Evolutionary conservation across 2,329 filamentous ascomycete genomes (phyloP).

Genomic region (Tolypocladium endophyticum): DNA sequence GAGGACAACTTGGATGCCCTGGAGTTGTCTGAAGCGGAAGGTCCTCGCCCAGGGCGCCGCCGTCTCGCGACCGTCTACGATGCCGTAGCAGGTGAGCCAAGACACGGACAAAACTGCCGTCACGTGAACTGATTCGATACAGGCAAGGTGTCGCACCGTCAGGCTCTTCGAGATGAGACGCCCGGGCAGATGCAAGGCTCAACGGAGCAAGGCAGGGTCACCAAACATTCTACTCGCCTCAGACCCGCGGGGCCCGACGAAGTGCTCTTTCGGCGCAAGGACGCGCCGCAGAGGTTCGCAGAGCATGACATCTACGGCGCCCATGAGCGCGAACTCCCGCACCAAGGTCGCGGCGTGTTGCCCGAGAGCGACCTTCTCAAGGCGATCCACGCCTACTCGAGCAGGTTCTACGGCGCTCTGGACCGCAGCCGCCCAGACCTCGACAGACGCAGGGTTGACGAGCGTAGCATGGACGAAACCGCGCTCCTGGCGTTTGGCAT

Average conservation of each 20-base stretch:
- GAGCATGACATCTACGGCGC: slow-evolving; percentile 65
- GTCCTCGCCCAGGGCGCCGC: slow-evolving; percentile 9
- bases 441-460: slow-evolving; percentile 25
- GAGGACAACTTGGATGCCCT: background rate
- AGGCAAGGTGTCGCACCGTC: slow-evolving; percentile 19
- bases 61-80: slow-evolving; percentile 54
- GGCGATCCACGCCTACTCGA: slow-evolving; percentile 56
- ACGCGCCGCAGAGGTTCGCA: slow-evolving; percentile 56
- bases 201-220: slow-evolving; percentile 1
- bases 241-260: slow-evolving; percentile 52
- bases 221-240: slow-evolving; percentile 15
- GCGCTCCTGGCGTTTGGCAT: slow-evolving; percentile 67
- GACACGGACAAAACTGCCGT: background rate
- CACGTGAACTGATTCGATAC: slow-evolving; percentile 12
- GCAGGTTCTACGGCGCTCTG: slow-evolving; percentile 50
- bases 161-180: slow-evolving; percentile 10
- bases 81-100: slow-evolving; percentile 53
- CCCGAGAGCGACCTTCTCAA: slow-evolving; percentile 62
- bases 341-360: slow-evolving; percentile 35
- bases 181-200: background rate
- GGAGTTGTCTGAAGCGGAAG: background rate
- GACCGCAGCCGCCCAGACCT: slow-evolving; percentile 9
- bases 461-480: slow-evolving; percentile 65
- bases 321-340: slow-evolving; percentile 42
- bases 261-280: slow-evolving; percentile 54